These are phyloP conservation scores for Leptodermis oblonga DNA, from an alignment of 257 asterid species.

Conservation along the genomic window DNA sequence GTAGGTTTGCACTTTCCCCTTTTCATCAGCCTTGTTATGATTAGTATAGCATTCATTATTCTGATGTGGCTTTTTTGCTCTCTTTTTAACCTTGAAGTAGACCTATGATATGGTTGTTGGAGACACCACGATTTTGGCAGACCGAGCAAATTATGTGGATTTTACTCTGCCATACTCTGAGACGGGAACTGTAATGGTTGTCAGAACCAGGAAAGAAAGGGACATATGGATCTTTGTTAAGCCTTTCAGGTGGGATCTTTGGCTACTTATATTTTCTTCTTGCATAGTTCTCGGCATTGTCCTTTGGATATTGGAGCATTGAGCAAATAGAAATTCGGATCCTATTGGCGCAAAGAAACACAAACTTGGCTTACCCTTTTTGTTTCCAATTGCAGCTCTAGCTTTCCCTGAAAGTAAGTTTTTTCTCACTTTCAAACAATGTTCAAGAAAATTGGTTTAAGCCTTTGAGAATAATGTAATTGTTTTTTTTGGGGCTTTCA, in stretches of 20 bases:
- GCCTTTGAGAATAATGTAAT: not conserved
- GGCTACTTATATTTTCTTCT: slow-evolving; percentile 32
- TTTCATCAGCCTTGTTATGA: not conserved
- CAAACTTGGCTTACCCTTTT: slow-evolving; percentile 22
- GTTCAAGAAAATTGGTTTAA: not conserved
- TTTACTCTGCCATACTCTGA: slow-evolving; percentile 58
- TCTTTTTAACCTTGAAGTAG: slow-evolving; percentile 18
- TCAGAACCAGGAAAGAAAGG: slow-evolving; percentile 30
- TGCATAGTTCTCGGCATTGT: slow-evolving; percentile 29
- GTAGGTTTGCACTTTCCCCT: not conserved
- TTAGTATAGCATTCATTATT: not conserved
- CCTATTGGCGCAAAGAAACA: slow-evolving; percentile 16
- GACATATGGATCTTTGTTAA: slow-evolving; percentile 48
- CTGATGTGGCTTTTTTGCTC: not conserved
- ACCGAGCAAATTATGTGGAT: slow-evolving; percentile 37
- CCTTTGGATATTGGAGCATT: slow-evolving; percentile 34
- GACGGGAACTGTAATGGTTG: slow-evolving; percentile 46
- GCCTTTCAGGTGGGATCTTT: slow-evolving; percentile 50
- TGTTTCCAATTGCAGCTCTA: slow-evolving; percentile 48
- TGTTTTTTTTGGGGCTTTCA: not conserved
- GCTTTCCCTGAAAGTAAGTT: slow-evolving; percentile 55
- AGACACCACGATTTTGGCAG: slow-evolving; percentile 52
- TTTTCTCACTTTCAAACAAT: not conserved
- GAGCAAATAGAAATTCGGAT: slow-evolving; percentile 8
- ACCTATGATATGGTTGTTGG: slow-evolving; percentile 49